These are phyloP conservation scores for Neurospora sp. DNA, from an alignment of 495 filamentous ascomycete genomes.

Conservation along the genomic window DNA sequence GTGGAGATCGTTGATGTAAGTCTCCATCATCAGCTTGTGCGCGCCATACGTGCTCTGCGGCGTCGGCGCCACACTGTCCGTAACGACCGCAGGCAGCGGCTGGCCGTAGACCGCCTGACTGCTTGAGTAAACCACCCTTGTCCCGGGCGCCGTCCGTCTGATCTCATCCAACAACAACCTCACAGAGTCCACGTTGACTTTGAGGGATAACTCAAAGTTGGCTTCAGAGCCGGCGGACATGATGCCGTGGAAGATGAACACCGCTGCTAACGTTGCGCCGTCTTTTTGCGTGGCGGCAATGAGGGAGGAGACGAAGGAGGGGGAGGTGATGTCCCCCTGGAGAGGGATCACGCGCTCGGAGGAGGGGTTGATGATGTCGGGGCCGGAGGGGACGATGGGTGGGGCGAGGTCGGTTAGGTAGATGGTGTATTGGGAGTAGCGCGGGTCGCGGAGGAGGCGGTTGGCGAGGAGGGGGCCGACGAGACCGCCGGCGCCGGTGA, in stretches of 20 bases:
- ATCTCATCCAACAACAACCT: slow-evolving; percentile 53
- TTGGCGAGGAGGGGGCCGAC: slow-evolving; percentile 58
- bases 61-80: slow-evolving; percentile 45
- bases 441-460: slow-evolving; percentile 45
- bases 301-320: slow-evolving; percentile 36
- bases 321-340: slow-evolving; percentile 53
- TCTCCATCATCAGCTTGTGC: slow-evolving; percentile 70
- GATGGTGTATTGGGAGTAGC: slow-evolving; percentile 38
- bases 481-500: slow-evolving; percentile 64
- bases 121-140: slow-evolving; percentile 49
- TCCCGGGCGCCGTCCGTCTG: slow-evolving; percentile 44
- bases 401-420: slow-evolving; percentile 56
- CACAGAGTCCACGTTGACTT: slow-evolving; percentile 67
- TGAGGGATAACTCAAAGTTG: slow-evolving; percentile 61
- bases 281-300: slow-evolving; percentile 20
- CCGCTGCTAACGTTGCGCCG: slow-evolving; percentile 43
- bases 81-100: slow-evolving; percentile 23
- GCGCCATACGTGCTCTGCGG: slow-evolving; percentile 66
- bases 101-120: slow-evolving; percentile 34
- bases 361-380: slow-evolving; percentile 26
- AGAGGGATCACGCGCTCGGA: slow-evolving; percentile 43
- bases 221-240: slow-evolving; percentile 73
- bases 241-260: slow-evolving; percentile 78
- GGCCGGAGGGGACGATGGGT: slow-evolving; percentile 41
- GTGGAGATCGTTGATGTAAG: slow-evolving; percentile 65